Percentiles rank a stretch among this genome's conserved stretches.
These are phyloP conservation scores for Dactylellina cionopaga DNA, from an alignment of 2,329 filamentous ascomycete genomes.

Conservation along the genomic window DNA sequence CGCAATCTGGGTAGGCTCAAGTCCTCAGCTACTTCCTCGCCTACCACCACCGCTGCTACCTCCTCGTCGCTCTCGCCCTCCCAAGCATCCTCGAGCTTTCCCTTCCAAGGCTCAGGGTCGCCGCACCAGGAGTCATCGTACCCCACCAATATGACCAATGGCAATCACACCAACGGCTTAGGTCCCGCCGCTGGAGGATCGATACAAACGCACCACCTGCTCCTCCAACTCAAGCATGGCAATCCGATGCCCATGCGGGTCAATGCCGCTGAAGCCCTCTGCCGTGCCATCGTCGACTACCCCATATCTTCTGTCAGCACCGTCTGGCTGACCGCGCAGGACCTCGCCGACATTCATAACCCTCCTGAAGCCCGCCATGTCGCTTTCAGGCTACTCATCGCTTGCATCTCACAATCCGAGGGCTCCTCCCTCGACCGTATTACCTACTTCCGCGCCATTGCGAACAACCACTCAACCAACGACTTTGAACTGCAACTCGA, in stretches of 20 bases:
- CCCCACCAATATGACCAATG: constrained; percentile 21
- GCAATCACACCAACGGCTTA: constrained; percentile 34
- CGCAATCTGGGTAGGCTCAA: constrained; percentile 41
- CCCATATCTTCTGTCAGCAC: constrained; percentile 63
- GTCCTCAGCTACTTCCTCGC: constrained; percentile 36
- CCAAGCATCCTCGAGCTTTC: constrained; percentile 20
- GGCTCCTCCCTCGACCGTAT: constrained; percentile 74
- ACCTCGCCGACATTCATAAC: constrained; percentile 70
- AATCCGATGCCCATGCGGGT: constrained; percentile 56
- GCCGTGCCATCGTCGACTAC: constrained; percentile 55
- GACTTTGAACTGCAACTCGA: constrained; percentile 75
- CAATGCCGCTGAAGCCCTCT: constrained; percentile 55
- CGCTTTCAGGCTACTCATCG: constrained; percentile 74
- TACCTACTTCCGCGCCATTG: constrained; percentile 73
- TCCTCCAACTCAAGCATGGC: constrained; percentile 54
- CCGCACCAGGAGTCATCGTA: constrained; percentile 16
- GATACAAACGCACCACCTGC: constrained; percentile 51
- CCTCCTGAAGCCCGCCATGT: constrained; percentile 67
- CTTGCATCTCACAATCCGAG: constrained; percentile 71
- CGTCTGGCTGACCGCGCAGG: constrained; percentile 74
- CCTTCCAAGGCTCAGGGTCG: constrained; percentile 16
- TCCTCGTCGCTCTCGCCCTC: constrained; percentile 31
- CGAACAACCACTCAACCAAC: constrained; percentile 67
- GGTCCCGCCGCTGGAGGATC: constrained; percentile 34
- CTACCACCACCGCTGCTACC: constrained; percentile 41